Percentiles rank a stretch among this genome's conserved stretches.
Evolutionary conservation across 2,329 filamentous ascomycete species (phyloP).

Genomic region (Exophiala phaeomuriformis): DNA sequence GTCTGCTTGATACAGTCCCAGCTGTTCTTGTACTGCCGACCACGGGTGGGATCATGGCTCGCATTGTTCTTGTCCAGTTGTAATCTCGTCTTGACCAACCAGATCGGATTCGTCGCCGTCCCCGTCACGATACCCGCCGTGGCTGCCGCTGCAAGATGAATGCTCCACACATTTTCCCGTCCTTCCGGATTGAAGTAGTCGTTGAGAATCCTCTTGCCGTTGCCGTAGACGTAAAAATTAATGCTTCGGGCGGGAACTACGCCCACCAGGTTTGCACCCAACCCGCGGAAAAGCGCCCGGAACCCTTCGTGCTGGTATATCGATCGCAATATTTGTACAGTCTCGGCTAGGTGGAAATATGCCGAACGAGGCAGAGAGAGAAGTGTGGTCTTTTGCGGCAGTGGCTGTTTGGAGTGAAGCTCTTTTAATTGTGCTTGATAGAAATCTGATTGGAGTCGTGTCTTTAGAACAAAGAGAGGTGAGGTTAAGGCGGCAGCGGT

Average conservation of each 20-base stretch:
- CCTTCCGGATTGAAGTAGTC: conserved; percentile 61
- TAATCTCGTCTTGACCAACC: conserved; percentile 87
- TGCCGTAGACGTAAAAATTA: conserved; percentile 91
- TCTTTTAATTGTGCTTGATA: conserved; percentile 77
- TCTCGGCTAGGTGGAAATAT: conserved; percentile 72
- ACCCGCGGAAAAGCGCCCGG: conserved; percentile 83
- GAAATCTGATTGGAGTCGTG: conserved; percentile 85
- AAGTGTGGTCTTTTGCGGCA: conserved; percentile 47
- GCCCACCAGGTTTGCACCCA: conserved; percentile 82
- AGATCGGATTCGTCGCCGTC: conserved; percentile 91
- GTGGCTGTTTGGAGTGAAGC: conserved; percentile 53
- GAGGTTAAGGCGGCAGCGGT: conserved; percentile 87
- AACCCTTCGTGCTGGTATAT: conserved; percentile 77
- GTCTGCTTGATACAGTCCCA: conserved; percentile 81
- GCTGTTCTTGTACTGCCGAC: conserved; percentile 75
- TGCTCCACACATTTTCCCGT: conserved; percentile 38
- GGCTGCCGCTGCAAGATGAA: conserved; percentile 71
- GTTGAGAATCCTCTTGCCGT: conserved; percentile 75
- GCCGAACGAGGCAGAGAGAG: conserved; percentile 61
- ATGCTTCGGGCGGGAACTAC: conserved; percentile 85
- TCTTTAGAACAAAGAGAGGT: conserved; percentile 89
- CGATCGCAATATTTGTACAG: conserved; percentile 71
- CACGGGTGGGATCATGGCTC: conserved; percentile 45
- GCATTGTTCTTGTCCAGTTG: conserved; percentile 84
- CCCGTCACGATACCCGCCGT: conserved; percentile 76